These are phyloP conservation scores for Scedosporium apiospermum DNA, from an alignment of 2,329 filamentous ascomycete genomes.

Conservation along the genomic window DNA sequence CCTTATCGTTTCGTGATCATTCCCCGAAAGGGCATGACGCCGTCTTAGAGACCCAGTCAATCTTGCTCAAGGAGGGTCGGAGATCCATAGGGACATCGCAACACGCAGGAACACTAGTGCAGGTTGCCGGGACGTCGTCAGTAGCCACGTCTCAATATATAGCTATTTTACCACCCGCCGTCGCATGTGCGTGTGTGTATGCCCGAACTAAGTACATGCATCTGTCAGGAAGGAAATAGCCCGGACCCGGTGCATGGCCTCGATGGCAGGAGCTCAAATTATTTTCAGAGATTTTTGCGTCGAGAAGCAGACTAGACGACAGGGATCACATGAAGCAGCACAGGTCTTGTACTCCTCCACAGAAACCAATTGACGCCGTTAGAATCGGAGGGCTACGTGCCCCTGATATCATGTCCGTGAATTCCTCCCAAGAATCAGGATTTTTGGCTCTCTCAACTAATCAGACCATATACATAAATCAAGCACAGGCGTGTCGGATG, in stretches of 20 bases:
- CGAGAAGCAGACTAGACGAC: neutral
- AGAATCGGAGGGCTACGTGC: too few species aligned
- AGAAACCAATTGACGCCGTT: neutral
- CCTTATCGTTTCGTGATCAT: neutral
- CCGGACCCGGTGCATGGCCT: neutral
- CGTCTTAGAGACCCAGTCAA: neutral
- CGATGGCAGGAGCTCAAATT: neutral
- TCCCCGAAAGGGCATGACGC: neutral
- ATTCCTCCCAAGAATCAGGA: too few species aligned
- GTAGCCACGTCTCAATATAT: neutral
- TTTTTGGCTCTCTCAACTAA: too few species aligned
- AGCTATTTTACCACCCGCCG: neutral
- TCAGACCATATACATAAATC: too few species aligned
- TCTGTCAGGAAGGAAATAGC: neutral
- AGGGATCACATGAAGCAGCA: neutral
- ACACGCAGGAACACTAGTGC: neutral
- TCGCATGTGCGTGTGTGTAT: neutral
- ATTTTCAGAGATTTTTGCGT: neutral
- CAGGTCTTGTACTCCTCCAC: too few species aligned
- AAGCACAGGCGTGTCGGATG: too few species aligned
- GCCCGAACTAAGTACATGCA: conserved; percentile 1
- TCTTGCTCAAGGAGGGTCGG: neutral
- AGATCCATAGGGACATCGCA: neutral
- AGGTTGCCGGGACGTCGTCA: neutral
- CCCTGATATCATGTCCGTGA: too few species aligned